These are phyloP conservation scores for Rhodotorula glutinis DNA, from an alignment of 1,284 basidiomycete genomes.

Conservation along the genomic window DNA sequence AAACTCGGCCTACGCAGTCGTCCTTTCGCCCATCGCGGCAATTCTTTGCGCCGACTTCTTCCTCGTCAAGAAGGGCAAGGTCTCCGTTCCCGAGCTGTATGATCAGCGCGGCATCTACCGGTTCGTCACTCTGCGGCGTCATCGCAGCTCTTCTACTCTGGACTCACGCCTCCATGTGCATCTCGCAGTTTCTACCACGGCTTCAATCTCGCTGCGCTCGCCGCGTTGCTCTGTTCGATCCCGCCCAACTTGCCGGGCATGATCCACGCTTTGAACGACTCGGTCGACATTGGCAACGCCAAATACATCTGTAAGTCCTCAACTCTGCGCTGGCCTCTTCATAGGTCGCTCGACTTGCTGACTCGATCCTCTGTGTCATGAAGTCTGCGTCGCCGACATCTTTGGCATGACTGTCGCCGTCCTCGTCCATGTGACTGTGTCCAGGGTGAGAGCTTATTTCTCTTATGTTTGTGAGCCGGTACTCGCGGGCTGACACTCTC, in stretches of 20 bases:
- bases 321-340: no score
- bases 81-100: conserved; percentile 29
- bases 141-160: no score
- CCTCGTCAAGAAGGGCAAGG: conserved; percentile 30
- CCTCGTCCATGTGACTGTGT: conserved; percentile 5
- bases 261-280: conserved; percentile 27
- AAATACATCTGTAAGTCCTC: conserved; percentile 23
- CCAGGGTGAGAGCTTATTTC: no score
- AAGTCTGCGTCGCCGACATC: conserved; percentile 19
- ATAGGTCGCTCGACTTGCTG: background rate
- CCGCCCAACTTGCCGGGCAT: conserved; percentile 36
- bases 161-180: no score
- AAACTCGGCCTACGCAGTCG: conserved; percentile 11
- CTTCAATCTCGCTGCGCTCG: conserved; percentile 30
- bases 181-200: conserved; percentile 15
- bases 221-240: conserved; percentile 22
- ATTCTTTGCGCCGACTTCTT: conserved; percentile 33
- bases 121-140: no score
- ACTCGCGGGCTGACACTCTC: background rate
- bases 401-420: conserved; percentile 21
- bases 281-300: conserved; percentile 24
- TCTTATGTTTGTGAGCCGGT: no score
- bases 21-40: conserved; percentile 30
- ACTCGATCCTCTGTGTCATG: background rate
- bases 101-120: conserved; percentile 25